These are phyloP conservation scores for Candida railenensis DNA, from an alignment of 805 yeast genomes.

Conservation along the genomic window DNA sequence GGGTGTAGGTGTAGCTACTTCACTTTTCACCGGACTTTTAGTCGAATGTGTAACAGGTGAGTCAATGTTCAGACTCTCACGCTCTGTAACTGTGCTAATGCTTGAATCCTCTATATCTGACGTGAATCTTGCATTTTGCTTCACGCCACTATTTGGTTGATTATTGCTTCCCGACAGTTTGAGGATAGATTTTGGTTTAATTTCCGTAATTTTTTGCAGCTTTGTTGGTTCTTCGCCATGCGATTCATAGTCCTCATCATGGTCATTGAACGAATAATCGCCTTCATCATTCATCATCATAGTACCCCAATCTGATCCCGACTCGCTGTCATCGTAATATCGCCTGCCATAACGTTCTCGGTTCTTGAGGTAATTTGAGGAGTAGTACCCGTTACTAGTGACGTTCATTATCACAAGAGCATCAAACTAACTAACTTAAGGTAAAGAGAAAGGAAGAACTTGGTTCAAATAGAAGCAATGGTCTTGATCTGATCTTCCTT, in stretches of 20 bases:
- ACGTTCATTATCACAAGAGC: slow-evolving; percentile 32
- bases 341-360: not conserved
- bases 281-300: not conserved
- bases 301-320: not conserved
- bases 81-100: not conserved
- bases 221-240: not conserved
- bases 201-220: not conserved
- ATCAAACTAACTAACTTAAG: too few species aligned
- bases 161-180: not conserved
- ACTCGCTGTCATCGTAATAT: not conserved
- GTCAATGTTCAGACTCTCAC: not conserved
- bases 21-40: not conserved
- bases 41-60: not conserved
- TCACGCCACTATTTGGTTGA: not conserved
- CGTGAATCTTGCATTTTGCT: not conserved
- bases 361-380: slow-evolving; percentile 28
- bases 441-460: too few species aligned
- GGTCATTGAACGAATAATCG: not conserved
- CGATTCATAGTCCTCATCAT: not conserved
- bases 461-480: too few species aligned
- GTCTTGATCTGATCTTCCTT: not conserved
- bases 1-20: too few species aligned
- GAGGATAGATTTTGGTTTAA: not conserved
- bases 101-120: not conserved
- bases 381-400: slow-evolving; percentile 40